phyloP scores from a whole-genome alignment of 192 early-diverging fungal genomes.

The Allomyces macrogynus region DNA sequence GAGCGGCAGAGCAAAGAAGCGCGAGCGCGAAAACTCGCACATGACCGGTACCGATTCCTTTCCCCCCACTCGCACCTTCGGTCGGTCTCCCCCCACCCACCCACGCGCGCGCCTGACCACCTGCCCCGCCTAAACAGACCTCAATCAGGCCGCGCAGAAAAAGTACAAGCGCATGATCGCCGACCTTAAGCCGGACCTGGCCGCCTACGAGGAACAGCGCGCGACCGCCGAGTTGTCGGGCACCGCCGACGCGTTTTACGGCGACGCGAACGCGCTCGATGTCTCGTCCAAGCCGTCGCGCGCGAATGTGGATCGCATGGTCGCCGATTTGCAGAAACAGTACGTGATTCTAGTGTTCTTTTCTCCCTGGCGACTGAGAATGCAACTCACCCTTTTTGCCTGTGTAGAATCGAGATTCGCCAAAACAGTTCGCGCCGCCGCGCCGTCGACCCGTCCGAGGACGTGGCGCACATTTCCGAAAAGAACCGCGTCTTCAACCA shows the following conservation, averaged over 20 bases:
- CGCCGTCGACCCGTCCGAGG: conserved; percentile 58
- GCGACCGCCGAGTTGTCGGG: conserved; percentile 22
- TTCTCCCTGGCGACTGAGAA: not conserved
- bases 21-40: not conserved
- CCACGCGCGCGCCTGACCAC: no score
- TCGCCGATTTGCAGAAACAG: conserved; percentile 53
- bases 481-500: conserved; percentile 88
- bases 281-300: conserved; percentile 39
- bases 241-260: conserved; percentile 23
- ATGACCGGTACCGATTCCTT: no score
- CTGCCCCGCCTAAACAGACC: conserved; percentile 23
- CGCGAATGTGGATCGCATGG: conserved; percentile 48
- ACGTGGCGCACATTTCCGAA: conserved; percentile 92
- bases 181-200: conserved; percentile 68
- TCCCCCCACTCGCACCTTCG: no score
- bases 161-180: conserved; percentile 65
- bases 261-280: conserved; percentile 44
- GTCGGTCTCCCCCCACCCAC: no score
- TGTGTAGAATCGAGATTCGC: conserved; percentile 28
- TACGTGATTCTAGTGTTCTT: conserved; percentile 10
- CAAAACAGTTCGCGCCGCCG: conserved; percentile 39
- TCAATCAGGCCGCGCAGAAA: conserved; percentile 60
- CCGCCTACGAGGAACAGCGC: conserved; percentile 39
- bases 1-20: not conserved
- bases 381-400: not conserved